Conservation (phyloP, 257 asterid species). For the Nicotiana attenuata region DNA sequence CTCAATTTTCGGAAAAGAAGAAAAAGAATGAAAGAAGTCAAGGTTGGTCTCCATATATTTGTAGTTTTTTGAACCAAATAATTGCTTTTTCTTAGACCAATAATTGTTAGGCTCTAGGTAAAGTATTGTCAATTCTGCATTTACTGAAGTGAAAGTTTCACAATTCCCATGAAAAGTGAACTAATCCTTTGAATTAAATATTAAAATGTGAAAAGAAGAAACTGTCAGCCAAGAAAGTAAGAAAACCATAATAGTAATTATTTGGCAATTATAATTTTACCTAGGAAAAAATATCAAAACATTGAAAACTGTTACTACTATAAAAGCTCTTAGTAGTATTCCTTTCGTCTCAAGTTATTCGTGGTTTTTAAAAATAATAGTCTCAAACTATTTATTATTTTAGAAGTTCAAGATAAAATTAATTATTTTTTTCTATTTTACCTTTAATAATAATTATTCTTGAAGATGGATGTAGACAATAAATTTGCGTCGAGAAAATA, state of each 20-base stretch:
- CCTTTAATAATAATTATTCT: too few relatives aligned
- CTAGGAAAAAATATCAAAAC: too few relatives aligned
- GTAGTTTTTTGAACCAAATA: neutral
- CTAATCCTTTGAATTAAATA: neutral
- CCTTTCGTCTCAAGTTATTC: too few relatives aligned
- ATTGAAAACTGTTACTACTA: too few relatives aligned
- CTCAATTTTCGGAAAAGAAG: neutral
- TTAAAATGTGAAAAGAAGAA: neutral
- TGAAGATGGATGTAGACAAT: too few relatives aligned
- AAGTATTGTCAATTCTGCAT: neutral
- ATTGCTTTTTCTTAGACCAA: slow-evolving; percentile 2
- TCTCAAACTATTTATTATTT: too few relatives aligned
- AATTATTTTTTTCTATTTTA: too few relatives aligned
- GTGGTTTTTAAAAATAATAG: too few relatives aligned
- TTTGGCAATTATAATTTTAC: too few relatives aligned
- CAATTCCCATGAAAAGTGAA: slow-evolving; percentile 7
- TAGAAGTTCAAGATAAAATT: too few relatives aligned
- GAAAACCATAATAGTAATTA: neutral
- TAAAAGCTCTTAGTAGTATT: too few relatives aligned
- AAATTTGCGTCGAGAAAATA: too few relatives aligned
- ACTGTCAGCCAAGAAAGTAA: neutral
- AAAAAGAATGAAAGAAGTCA: neutral
- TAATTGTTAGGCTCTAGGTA: slow-evolving; percentile 2
- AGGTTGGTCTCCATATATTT: neutral
- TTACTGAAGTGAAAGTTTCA: neutral